phyloP scores from a whole-genome alignment of 768 basidiomycete species.

The Cystobasidium ongulense region DNA sequence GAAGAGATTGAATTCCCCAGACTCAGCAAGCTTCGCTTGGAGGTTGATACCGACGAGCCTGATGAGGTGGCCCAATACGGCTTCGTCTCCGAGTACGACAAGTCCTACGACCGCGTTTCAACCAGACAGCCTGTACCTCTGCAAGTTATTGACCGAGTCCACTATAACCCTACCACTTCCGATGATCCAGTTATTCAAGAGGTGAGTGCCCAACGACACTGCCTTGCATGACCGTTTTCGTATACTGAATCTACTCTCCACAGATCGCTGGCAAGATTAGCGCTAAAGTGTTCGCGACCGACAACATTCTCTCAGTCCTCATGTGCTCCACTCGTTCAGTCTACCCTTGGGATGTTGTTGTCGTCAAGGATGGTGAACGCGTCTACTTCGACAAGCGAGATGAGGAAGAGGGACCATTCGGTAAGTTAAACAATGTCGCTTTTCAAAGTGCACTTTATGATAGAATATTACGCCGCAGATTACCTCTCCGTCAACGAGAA shows the following conservation, averaged over 20 bases:
- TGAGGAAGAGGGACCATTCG: slow-evolving; percentile 73
- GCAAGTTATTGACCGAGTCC: slow-evolving; percentile 84
- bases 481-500: slow-evolving; percentile 98
- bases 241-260: neutral
- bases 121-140: slow-evolving; percentile 86
- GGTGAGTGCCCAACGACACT: slow-evolving; percentile 48
- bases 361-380: slow-evolving; percentile 83
- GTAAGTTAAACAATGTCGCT: slow-evolving; percentile 35
- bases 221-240: slow-evolving; percentile 22
- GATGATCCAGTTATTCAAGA: slow-evolving; percentile 95
- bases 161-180: slow-evolving; percentile 94
- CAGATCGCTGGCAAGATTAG: slow-evolving; percentile 71
- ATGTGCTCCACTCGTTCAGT: slow-evolving; percentile 94
- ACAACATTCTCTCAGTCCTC: slow-evolving; percentile 84
- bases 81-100: slow-evolving; percentile 83
- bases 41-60: slow-evolving; percentile 68
- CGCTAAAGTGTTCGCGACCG: slow-evolving; percentile 85
- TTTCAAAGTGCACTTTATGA: neutral
- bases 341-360: slow-evolving; percentile 97
- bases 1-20: slow-evolving; percentile 97
- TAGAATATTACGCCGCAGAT: slow-evolving; percentile 46
- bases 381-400: slow-evolving; percentile 96
- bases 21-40: slow-evolving; percentile 79
- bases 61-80: slow-evolving; percentile 83
- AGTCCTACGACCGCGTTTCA: slow-evolving; percentile 86